Base-by-base conservation (phyloP, 768 basidiomycete genomes). In the Mycena pura region DNA sequence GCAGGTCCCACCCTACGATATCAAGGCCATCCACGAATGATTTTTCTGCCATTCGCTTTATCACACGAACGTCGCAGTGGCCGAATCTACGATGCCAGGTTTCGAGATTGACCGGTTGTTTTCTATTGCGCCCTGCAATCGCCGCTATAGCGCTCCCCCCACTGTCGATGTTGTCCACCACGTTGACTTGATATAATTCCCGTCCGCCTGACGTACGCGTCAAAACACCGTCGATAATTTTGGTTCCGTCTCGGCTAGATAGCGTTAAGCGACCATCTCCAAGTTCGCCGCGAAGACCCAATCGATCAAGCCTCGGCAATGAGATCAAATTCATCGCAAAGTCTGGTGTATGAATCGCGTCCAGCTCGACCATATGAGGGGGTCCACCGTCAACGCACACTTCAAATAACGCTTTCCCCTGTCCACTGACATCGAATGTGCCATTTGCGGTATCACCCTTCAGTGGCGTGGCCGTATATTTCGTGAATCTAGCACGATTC, bases 101-200 rank as follows among this genome's bases (percentile, higher is more conserved):
- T n/a, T n/a, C n/a, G n/a, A n/a, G n/a, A n/a, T n/a, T n/a, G n/a
- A n/a, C n/a, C n/a, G n/a, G n/a, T n/a, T n/a, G n/a, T 39, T 66
- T 51, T 19, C 66, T 62, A 5, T 68, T 70, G 1, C 43, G 39
- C 1, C 62, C 59, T 1, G 57, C 40, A 10, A 65, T 48, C 3
- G 62, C 68, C 1, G 44, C 40, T 25, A 53, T 40, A 41, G 19
- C 14, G 8, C 8, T 8, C 8, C 41, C 14, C 41, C n/a, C n/a
- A n/a, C 21, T 14, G 40, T n/a, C 15, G 11, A 24, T n/a, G 24
- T 17, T 17, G n/a, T 6, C 32, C 10, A 43, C 41, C 11, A 43
- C 49, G 22, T 51, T 36, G 14, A 51, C 49, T 4, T 51, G 8
- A 22, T 51, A 51, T 25, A 51, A 17, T 17, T 39, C 39, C 49